Percentiles rank a stretch among this genome's conserved stretches.
phyloP scores from a whole-genome alignment of 1,284 basidiomycete species.

The Phellinidium pouzarii region DNA sequence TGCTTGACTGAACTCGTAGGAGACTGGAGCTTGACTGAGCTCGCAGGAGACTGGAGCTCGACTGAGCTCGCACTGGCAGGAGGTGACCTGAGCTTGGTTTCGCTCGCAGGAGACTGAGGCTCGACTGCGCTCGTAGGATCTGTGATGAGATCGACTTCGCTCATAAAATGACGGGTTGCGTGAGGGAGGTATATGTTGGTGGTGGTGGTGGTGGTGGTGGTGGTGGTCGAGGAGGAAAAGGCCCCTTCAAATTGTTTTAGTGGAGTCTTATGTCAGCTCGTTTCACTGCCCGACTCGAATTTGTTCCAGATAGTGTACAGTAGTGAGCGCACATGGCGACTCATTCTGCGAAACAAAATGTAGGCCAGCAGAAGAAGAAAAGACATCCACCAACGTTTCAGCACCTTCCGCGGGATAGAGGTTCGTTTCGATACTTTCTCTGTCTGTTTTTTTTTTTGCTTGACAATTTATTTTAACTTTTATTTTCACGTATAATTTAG shows the following conservation, averaged over 20 bases:
- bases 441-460: too few relatives aligned
- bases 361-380: conserved; percentile 31
- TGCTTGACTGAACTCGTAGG: too few relatives aligned
- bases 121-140: conserved; percentile 2
- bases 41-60: too few relatives aligned
- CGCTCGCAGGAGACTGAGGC: neutral
- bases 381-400: conserved; percentile 64
- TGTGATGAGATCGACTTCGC: conserved; percentile 71
- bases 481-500: conserved; percentile 30
- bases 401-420: conserved; percentile 56
- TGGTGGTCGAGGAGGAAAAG: neutral
- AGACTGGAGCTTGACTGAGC: too few relatives aligned
- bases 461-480: neutral
- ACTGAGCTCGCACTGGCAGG: too few relatives aligned
- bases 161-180: conserved; percentile 65
- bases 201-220: neutral
- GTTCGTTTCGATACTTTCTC: conserved; percentile 38
- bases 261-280: neutral
- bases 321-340: too few relatives aligned
- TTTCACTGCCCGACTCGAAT: too few relatives aligned
- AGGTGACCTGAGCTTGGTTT: too few relatives aligned
- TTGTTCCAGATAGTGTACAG: too few relatives aligned
- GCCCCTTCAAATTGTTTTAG: neutral
- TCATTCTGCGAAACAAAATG: neutral
- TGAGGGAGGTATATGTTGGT: neutral